A percentile compares a stretch with the other conserved stretches of the same genome.
Evolutionary conservation across 345 rosid genomes (phyloP).

Genomic region (Euclidium syriacum): DNA sequence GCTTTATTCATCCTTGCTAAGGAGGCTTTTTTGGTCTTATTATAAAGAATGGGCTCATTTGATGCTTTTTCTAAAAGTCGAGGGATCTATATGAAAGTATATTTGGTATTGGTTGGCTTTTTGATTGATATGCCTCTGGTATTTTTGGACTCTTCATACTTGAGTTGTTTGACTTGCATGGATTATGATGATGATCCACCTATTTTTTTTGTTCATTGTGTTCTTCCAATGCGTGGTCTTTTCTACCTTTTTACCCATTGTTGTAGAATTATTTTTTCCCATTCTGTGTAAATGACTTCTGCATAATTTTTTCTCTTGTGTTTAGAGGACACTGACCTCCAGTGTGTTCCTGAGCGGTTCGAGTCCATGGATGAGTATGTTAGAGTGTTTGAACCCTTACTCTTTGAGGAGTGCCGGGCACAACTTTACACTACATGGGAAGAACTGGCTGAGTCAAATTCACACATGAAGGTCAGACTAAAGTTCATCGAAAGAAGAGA

Average conservation of each 20-base stretch:
- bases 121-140: constrained; percentile 12
- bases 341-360: constrained; percentile 84
- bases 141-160: background rate
- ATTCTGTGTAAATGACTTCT: background rate
- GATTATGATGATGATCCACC: constrained; percentile 4
- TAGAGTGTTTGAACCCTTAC: constrained; percentile 95
- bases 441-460: constrained; percentile 72
- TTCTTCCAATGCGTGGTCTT: background rate
- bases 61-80: background rate
- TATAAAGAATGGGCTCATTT: background rate
- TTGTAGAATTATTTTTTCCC: too few relatives aligned
- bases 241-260: background rate
- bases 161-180: constrained; percentile 1
- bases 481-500: constrained; percentile 88
- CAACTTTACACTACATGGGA: constrained; percentile 96
- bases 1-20: background rate
- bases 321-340: constrained; percentile 86
- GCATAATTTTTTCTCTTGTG: background rate
- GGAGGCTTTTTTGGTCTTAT: background rate
- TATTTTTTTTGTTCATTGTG: background rate
- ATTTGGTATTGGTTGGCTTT: background rate
- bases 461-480: constrained; percentile 66
- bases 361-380: constrained; percentile 89
- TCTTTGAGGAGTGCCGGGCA: constrained; percentile 99
- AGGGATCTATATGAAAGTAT: background rate